phyloP scores from a whole-genome alignment of 2,329 filamentous ascomycete genomes.

The Aspergillus sergii region DNA sequence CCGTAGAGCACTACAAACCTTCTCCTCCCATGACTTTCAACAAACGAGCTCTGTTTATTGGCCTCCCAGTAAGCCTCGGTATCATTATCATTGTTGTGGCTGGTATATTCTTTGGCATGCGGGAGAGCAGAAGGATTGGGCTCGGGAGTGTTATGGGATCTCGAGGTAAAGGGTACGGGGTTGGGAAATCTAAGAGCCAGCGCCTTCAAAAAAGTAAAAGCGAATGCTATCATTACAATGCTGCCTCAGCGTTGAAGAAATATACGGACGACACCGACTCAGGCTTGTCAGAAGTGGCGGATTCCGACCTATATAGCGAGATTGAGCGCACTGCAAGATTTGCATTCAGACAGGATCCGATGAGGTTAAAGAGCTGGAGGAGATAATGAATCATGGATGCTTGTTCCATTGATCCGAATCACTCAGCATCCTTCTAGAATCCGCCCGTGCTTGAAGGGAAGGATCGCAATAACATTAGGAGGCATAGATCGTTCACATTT shows the following conservation, averaged over 20 bases:
- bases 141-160: constrained; percentile 40
- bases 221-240: constrained; percentile 31
- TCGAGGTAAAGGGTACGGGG: constrained; percentile 40
- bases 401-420: background rate
- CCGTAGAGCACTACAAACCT: constrained; percentile 37
- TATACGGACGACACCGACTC: constrained; percentile 28
- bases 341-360: constrained; percentile 41
- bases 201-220: constrained; percentile 35
- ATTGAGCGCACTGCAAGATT: constrained; percentile 32
- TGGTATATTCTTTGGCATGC: constrained; percentile 46
- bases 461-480: background rate
- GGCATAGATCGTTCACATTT: background rate
- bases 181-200: constrained; percentile 38
- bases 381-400: background rate
- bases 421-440: background rate
- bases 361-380: constrained; percentile 41
- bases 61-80: constrained; percentile 44
- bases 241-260: constrained; percentile 27
- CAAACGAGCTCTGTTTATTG: constrained; percentile 43
- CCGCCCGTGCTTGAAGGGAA: background rate
- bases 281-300: constrained; percentile 18
- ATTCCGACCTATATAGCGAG: constrained; percentile 33
- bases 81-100: constrained; percentile 39
- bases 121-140: constrained; percentile 41
- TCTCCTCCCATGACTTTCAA: constrained; percentile 31